Percentiles rank a stretch among this genome's conserved stretches.
Conservation (phyloP, 176 grass and related monocot species). For the Eremochloa ophiuroides region DNA sequence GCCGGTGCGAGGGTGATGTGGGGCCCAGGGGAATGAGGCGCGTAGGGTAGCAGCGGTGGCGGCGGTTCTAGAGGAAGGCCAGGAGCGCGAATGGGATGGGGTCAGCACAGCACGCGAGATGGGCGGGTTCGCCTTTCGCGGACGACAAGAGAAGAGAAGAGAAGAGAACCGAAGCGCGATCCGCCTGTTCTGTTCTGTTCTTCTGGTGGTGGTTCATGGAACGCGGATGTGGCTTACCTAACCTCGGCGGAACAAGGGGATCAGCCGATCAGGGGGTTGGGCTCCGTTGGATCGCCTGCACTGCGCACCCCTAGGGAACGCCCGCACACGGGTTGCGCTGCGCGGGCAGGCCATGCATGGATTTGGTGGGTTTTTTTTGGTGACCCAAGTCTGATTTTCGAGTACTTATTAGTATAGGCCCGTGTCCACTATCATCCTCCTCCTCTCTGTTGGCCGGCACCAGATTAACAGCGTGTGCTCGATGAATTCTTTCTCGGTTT, state of each 20-base stretch:
- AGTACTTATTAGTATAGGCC: no score
- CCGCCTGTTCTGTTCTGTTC: not conserved
- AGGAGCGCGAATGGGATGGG: not conserved
- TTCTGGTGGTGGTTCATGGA: not conserved
- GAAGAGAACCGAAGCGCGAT: not conserved
- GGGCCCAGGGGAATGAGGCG: no score
- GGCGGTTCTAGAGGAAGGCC: conserved; percentile 14
- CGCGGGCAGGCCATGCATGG: not conserved
- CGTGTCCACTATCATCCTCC: not conserved
- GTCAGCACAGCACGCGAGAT: not conserved
- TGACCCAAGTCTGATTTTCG: not conserved
- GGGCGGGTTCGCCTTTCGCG: not conserved
- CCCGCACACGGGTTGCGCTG: not conserved
- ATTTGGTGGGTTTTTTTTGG: not conserved
- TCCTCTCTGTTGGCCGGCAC: not conserved
- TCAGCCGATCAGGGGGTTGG: no score
- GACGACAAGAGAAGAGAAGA: not conserved
- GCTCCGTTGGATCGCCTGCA: not conserved
- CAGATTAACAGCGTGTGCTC: no score
- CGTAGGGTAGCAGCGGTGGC: not conserved
- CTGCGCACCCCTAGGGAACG: no score
- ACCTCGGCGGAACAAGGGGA: not conserved
- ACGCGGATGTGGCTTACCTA: not conserved
- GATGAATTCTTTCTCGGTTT: no score
- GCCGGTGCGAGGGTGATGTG: not conserved